Evolutionary conservation across 2,329 filamentous ascomycete species (phyloP).

Genomic region (Penicillium sp.): DNA sequence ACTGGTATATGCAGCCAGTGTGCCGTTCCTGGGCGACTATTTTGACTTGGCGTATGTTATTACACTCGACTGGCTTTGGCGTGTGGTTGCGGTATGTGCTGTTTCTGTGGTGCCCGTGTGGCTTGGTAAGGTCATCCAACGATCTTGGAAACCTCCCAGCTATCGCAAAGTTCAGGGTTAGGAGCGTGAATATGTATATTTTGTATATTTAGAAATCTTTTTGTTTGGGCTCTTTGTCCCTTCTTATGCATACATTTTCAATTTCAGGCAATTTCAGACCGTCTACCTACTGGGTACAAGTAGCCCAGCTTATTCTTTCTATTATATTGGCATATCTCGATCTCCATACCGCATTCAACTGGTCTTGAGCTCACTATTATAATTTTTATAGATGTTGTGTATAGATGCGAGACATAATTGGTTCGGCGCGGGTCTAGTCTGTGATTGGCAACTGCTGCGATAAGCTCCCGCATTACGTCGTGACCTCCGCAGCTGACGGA

Average conservation of each 20-base stretch:
- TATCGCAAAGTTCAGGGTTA: conserved; percentile 75
- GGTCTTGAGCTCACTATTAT: neutral
- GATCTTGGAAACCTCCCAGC: conserved; percentile 84
- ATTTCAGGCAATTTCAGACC: neutral
- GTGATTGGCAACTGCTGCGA: conserved; percentile 1
- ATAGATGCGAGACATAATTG: neutral
- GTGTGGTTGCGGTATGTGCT: conserved; percentile 72
- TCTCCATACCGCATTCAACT: too few species aligned
- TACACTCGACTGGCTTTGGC: conserved; percentile 81
- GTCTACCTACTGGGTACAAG: too few species aligned
- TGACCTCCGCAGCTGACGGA: conserved; percentile 14
- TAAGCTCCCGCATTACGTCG: conserved; percentile 13
- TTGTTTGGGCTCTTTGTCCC: neutral
- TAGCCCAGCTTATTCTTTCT: too few species aligned
- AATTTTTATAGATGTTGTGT: neutral
- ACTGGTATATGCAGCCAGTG: conserved; percentile 70
- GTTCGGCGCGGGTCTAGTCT: neutral
- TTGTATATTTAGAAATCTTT: neutral
- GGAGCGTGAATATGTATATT: neutral
- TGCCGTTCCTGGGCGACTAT: conserved; percentile 86
- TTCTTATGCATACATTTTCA: neutral
- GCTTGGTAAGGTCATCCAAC: conserved; percentile 75
- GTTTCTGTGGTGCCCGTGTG: conserved; percentile 84
- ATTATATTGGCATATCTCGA: too few species aligned
- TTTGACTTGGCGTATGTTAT: conserved; percentile 80